A percentile compares a stretch with the other conserved stretches of the same genome.
phyloP scores from a whole-genome alignment of 2,329 filamentous ascomycete species.

The Penicillium digitatum region DNA sequence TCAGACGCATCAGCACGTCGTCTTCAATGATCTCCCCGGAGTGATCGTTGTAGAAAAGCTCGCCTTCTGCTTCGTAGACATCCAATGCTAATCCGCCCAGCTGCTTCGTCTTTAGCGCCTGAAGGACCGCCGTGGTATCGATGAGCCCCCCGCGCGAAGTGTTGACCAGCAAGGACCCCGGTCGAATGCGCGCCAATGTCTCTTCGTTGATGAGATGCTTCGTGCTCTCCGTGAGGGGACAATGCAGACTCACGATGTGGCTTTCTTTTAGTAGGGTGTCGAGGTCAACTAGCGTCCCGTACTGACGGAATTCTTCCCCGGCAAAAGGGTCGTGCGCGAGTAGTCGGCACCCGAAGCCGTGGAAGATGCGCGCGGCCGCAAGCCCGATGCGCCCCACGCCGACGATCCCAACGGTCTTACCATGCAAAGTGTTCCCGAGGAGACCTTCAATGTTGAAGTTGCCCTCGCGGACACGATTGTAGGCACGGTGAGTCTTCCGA shows the following conservation, averaged over 20 bases:
- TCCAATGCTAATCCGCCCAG: slow-evolving; percentile 63
- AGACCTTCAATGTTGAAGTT: slow-evolving; percentile 63
- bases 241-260: slow-evolving; percentile 64
- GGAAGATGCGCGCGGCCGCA: slow-evolving; percentile 58
- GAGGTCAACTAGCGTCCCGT: slow-evolving; percentile 53
- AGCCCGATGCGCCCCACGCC: slow-evolving; percentile 64
- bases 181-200: slow-evolving; percentile 55
- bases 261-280: slow-evolving; percentile 52
- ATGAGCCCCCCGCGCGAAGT: slow-evolving; percentile 65
- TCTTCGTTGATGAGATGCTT: slow-evolving; percentile 57
- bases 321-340: slow-evolving; percentile 59
- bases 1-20: slow-evolving; percentile 61
- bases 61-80: slow-evolving; percentile 62
- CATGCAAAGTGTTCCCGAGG: slow-evolving; percentile 56
- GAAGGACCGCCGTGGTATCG: slow-evolving; percentile 57
- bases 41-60: slow-evolving; percentile 63
- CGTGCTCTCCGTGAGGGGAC: slow-evolving; percentile 59
- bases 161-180: slow-evolving; percentile 58
- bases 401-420: slow-evolving; percentile 64
- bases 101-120: slow-evolving; percentile 57
- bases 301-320: slow-evolving; percentile 47
- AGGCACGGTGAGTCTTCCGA: slow-evolving; percentile 64
- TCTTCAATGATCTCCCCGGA: slow-evolving; percentile 63
- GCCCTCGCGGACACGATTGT: slow-evolving; percentile 64
- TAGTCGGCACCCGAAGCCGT: slow-evolving; percentile 61